Percentiles rank a stretch among this genome's conserved stretches.
phyloP scores from a whole-genome alignment of 1,284 basidiomycete genomes.

The Xerocomus nothofagi region DNA sequence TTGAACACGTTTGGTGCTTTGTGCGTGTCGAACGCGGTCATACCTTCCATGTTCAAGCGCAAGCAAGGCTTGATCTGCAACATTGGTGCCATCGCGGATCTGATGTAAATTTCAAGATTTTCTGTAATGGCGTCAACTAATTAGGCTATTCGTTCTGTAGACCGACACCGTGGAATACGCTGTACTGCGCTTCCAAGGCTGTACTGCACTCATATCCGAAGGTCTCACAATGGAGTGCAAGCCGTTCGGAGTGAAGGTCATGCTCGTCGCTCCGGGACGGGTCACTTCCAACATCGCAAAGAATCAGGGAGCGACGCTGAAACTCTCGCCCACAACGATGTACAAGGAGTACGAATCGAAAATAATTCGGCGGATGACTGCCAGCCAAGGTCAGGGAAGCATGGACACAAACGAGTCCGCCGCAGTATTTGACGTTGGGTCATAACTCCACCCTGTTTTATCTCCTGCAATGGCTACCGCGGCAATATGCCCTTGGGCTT shows the following conservation, averaged over 20 bases:
- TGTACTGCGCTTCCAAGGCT: conserved; percentile 69
- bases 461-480: conserved; percentile 28
- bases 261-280: conserved; percentile 64
- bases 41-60: conserved; percentile 69
- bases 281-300: conserved; percentile 59
- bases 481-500: conserved; percentile 20
- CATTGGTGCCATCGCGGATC: conserved; percentile 66
- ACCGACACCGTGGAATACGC: conserved; percentile 66
- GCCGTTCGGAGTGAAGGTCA: conserved; percentile 61
- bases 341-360: conserved; percentile 52
- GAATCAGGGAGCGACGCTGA: conserved; percentile 45
- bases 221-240: conserved; percentile 69
- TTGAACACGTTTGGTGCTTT: conserved; percentile 65
- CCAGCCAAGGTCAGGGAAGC: conserved; percentile 47
- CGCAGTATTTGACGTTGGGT: conserved; percentile 45
- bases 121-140: neutral
- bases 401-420: conserved; percentile 51
- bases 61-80: conserved; percentile 68
- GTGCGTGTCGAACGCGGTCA: conserved; percentile 60
- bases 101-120: conserved; percentile 48
- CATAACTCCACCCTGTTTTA: conserved; percentile 20
- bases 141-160: conserved; percentile 37
- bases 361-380: conserved; percentile 52
- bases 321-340: conserved; percentile 47
- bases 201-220: conserved; percentile 60